Conservation (phyloP, 1,284 basidiomycete genomes). For the Melampsora larici-populina region DNA sequence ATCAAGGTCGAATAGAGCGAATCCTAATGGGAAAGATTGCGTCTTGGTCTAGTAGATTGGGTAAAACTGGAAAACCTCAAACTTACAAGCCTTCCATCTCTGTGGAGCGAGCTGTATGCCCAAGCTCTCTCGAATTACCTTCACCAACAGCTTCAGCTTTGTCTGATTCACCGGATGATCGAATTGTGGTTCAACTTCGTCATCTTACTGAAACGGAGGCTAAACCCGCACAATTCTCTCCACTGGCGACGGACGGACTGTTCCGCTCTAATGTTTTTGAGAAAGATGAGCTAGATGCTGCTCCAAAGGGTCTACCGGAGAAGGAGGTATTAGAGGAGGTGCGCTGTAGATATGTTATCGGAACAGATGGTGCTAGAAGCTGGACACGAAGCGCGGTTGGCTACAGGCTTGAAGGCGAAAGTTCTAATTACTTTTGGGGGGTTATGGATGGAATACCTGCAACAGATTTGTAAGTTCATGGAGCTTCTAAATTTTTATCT, state of each 20-base stretch:
- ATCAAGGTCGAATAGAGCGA: conserved; percentile 14
- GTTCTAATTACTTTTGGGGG: conserved; percentile 9
- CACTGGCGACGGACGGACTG: not conserved
- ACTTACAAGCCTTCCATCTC: not conserved
- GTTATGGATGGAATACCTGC: conserved; percentile 5
- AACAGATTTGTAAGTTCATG: not conserved
- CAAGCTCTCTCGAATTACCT: not conserved
- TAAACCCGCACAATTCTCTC: not conserved
- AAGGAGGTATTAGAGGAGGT: not conserved
- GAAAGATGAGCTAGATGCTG: not conserved
- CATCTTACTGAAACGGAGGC: not conserved
- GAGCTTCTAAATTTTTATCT: not conserved
- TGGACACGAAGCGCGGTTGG: conserved; percentile 2
- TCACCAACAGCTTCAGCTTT: not conserved
- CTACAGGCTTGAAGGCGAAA: not conserved
- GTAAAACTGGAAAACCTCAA: not conserved
- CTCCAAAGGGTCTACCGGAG: not conserved
- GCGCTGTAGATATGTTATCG: conserved; percentile 3
- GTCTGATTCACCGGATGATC: not conserved
- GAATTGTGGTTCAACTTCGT: conserved; percentile 2
- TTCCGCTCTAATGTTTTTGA: not conserved
- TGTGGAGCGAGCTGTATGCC: not conserved
- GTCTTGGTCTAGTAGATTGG: not conserved
- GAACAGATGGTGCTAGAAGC: conserved; percentile 2
- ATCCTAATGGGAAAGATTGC: not conserved